phyloP scores from a whole-genome alignment of 768 basidiomycete species.

The Pholiota microspora region DNA sequence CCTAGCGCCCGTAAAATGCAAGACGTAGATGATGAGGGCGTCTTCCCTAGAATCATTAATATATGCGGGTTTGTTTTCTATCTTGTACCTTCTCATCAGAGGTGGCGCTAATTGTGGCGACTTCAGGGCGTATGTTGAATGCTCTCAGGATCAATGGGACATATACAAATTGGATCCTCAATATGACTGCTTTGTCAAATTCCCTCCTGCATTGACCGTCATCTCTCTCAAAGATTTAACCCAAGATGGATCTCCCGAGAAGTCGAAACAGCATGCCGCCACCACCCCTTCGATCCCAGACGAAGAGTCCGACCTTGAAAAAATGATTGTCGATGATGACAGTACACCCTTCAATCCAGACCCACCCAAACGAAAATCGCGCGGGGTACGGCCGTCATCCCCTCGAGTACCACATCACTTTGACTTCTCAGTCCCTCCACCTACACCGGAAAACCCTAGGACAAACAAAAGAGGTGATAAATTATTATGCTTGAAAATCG shows the following conservation, averaged over 20 bases:
- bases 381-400: slow-evolving; percentile 2
- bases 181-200: slow-evolving; percentile 64
- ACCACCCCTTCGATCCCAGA: background rate
- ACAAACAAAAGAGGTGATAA: slow-evolving; percentile 50
- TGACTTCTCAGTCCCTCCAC: slow-evolving; percentile 6
- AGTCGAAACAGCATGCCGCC: background rate
- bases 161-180: slow-evolving; percentile 77
- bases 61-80: slow-evolving; percentile 57
- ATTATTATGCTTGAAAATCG: background rate
- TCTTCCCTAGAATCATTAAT: slow-evolving; percentile 65
- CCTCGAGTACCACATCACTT: slow-evolving; percentile 12
- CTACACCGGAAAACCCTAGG: slow-evolving; percentile 22
- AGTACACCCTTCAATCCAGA: slow-evolving; percentile 3
- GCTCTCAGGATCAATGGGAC: slow-evolving; percentile 80
- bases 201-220: slow-evolving; percentile 33
- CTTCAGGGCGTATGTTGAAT: slow-evolving; percentile 48
- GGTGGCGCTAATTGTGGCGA: background rate
- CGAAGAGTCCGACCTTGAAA: slow-evolving; percentile 21
- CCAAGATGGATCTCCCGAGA: background rate
- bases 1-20: slow-evolving; percentile 62
- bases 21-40: slow-evolving; percentile 62
- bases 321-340: slow-evolving; percentile 20
- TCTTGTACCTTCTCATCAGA: background rate
- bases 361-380: slow-evolving; percentile 3
- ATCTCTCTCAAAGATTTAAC: slow-evolving; percentile 26